phyloP scores from a whole-genome alignment of 208 protist genomes.

The Acanthamoeba lenticulata region DNA sequence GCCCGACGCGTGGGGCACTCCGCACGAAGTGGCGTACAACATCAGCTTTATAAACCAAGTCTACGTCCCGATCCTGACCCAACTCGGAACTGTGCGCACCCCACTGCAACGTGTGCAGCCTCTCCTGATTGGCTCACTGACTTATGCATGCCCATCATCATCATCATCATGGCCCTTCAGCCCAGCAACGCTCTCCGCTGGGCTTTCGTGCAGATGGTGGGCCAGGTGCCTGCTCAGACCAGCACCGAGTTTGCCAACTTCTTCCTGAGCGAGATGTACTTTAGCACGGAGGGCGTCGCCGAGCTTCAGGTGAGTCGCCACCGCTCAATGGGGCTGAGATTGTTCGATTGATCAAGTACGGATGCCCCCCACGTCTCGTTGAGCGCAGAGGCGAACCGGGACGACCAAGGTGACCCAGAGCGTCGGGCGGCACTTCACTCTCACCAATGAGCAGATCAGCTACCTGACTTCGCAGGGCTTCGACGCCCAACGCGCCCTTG shows the following conservation, averaged over 20 bases:
- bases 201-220: background rate
- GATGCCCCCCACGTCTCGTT: background rate
- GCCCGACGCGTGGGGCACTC: background rate
- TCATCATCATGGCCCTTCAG: no score
- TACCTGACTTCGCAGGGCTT: background rate
- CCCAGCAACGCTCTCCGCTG: no score
- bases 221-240: background rate
- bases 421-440: background rate
- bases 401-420: background rate
- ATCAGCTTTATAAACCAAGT: no score
- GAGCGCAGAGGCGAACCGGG: background rate
- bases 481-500: background rate
- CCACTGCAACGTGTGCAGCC: no score
- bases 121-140: no score
- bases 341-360: background rate
- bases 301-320: background rate
- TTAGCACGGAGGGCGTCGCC: background rate
- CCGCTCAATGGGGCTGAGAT: background rate
- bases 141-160: no score
- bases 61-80: background rate
- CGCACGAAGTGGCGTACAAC: background rate
- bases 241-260: background rate
- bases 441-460: background rate
- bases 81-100: no score
- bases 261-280: background rate